Evolutionary conservation across 345 rosid genomes (phyloP).

Genomic region (Populus deltoides): DNA sequence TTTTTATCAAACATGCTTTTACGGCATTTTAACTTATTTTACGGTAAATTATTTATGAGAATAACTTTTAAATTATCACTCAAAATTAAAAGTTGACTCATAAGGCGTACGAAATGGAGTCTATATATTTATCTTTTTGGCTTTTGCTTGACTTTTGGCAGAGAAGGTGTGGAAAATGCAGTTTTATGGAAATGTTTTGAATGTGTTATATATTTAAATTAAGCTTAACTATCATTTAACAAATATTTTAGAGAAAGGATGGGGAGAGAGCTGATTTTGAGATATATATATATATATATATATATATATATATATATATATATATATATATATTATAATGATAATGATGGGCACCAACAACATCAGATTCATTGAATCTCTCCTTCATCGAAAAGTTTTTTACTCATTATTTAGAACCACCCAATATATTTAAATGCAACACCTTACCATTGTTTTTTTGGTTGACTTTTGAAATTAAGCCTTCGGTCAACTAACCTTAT

Average conservation of each 20-base stretch:
- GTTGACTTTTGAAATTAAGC: slow-evolving; percentile 23
- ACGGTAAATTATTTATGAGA: no score
- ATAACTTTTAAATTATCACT: no score
- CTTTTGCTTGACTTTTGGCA: background rate
- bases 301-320: background rate
- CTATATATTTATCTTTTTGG: no score
- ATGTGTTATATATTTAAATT: background rate
- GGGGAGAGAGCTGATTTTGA: background rate
- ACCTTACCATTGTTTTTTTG: slow-evolving; percentile 4
- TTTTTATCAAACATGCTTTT: no score
- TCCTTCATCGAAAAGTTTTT: background rate
- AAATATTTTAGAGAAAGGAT: background rate
- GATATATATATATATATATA: background rate
- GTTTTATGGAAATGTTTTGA: background rate
- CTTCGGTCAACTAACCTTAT: slow-evolving; percentile 8
- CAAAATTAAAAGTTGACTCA: no score
- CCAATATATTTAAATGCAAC: slow-evolving; percentile 7
- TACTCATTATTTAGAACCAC: background rate
- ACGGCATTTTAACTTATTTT: no score
- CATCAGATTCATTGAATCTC: slow-evolving; percentile 21
- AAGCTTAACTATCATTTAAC: background rate
- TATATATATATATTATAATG: no score
- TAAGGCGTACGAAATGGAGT: no score
- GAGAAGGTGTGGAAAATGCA: background rate
- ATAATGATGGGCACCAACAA: slow-evolving; percentile 7